Evolutionary conservation across 1,139 yeast species (phyloP), one percentile per base, ranked within the genome.

Genomic region (Zygosaccharomyces pseudobailii): DNA sequence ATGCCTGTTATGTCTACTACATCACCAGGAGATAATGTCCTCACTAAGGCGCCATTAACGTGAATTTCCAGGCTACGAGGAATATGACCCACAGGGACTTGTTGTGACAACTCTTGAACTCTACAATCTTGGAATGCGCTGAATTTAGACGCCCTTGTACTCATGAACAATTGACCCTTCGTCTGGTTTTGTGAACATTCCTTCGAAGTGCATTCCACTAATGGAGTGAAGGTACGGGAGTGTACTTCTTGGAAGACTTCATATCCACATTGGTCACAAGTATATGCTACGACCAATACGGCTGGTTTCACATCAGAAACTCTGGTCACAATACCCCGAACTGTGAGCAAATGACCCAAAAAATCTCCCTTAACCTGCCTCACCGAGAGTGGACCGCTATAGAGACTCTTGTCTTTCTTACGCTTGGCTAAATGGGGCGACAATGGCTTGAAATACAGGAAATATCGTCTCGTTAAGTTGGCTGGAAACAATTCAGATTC

Each of bases 1-100:
- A 94, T 84, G 47, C 99, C 99, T 0, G 95, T 76, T 35, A 90
- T 80, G 65, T 92, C 97, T 34, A 89, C 96, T 30, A 87, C 78
- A 67, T 94, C 98, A 61, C 99, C 99, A 1, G 99, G 98, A 56
- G 83, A 81, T 73, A 88, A 77, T 19, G 84, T 70, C 63, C 99
- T 79, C 21, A 89, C 97, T 51, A 94, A 72, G 50, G 87, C 84
- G 27, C 99, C 99, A 61, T 86, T 87, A 19, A 90, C 82, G 63
- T 92, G 96, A 45, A 90, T 78, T 5, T 86, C 79, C 54, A 94
- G 72, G 35, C 89, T 72, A 62, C 98, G 79, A 38, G 99, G 99
- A 55, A 94, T 92, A 67, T 92, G 97, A 41, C 98, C 98, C 21
- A 90, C 94, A 0, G 99, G 98, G 8, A 94, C 98, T 69, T 92